Base-by-base conservation (phyloP, 140 eudicot species). In the Flaveria floridana region DNA sequence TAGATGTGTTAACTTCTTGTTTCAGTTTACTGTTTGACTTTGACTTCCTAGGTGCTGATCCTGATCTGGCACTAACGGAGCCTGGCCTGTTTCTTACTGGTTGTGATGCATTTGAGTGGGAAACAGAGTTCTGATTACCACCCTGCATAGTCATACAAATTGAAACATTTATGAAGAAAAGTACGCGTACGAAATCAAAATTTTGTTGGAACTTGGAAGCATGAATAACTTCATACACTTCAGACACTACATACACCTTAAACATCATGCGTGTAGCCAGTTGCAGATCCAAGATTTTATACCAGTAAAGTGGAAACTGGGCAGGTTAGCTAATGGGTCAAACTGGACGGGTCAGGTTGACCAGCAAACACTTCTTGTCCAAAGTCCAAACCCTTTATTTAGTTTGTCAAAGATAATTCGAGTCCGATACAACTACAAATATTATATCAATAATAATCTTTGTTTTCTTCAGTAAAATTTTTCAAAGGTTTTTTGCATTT, bases 31-130 rank as follows among this genome's bases (percentile, higher is more conserved):
- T 73, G 63, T 85, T 80, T 77, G 86, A 68, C 62, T 85, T 80
- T 77, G 86, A 68, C 62, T 65, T 58, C 61, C 81, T 81, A 15
- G 51, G 37, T 56, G 58, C 71, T 52, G 81, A 34, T 28, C 73
- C n/a, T 30, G 84, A 42, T 79, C 78, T 23, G 37, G 7, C 65
- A 12, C 39, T 58, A 10, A 11, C 3, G 2, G 37, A 58, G n/a
- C n/a, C 65, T 23, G 37, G n/a, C 16, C n/a, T 86, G 57, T 51
- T 63, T 85, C 83, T 87, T 39, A 70, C 23, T 16, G 79, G 73
- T 47, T 78, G 71, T 58, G 88, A 82, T 64, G 83, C 82, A 85
- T 79, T 86, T 62, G 89, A 72, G 16, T 80, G 83, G 68, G 80
- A 79, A 28, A 70, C 59, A 65, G 89, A 52, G 76, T 76, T 81